Percentiles rank a stretch among this genome's conserved stretches.
Evolutionary conservation across 192 early-diverging fungal species (phyloP).

Genomic region (Coemansia sp.): DNA sequence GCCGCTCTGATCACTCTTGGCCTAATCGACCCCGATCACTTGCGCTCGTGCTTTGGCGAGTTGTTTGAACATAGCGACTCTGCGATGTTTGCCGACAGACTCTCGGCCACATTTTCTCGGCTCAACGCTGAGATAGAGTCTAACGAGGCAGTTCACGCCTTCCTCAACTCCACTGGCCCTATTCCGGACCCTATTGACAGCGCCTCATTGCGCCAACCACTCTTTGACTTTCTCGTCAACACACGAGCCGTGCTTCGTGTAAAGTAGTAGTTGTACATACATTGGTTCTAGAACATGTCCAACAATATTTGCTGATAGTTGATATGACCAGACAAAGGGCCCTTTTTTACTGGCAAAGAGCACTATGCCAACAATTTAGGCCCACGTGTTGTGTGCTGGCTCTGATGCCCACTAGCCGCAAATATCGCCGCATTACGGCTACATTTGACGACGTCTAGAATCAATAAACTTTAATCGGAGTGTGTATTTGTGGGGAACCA

Average conservation of each 20-base stretch:
- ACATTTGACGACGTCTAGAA: slow-evolving; percentile 1
- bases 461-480: slow-evolving; percentile 2
- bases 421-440: neutral
- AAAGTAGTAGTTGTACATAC: slow-evolving; percentile 18
- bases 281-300: neutral
- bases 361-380: neutral
- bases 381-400: neutral
- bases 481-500: slow-evolving; percentile 10
- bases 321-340: neutral
- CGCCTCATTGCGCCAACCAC: slow-evolving; percentile 39
- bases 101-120: slow-evolving; percentile 40
- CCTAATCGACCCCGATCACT: slow-evolving; percentile 36
- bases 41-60: slow-evolving; percentile 43
- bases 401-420: neutral
- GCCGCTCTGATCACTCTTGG: slow-evolving; percentile 42
- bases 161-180: slow-evolving; percentile 23
- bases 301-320: neutral
- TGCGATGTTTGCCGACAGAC: slow-evolving; percentile 31
- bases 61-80: slow-evolving; percentile 30
- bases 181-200: slow-evolving; percentile 48
- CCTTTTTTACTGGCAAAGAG: neutral
- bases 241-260: slow-evolving; percentile 47
- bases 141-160: slow-evolving; percentile 21
- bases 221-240: slow-evolving; percentile 53
- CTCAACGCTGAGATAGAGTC: slow-evolving; percentile 38